Base-by-base conservation (phyloP, 179 eudicot species). In the Silene vulgaris region DNA sequence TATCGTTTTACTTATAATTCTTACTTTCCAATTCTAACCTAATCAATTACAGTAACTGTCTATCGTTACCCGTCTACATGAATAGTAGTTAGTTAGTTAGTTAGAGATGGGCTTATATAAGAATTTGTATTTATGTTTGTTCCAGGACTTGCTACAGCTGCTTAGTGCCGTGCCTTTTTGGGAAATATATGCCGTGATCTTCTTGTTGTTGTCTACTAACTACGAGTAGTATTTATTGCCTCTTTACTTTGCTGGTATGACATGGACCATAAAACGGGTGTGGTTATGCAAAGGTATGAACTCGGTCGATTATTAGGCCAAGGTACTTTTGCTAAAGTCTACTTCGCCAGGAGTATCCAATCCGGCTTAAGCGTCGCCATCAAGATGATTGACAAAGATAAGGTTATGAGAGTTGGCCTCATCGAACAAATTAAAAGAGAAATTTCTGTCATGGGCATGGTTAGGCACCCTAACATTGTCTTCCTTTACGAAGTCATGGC, bases 401-500 rank as follows among this genome's bases (percentile, higher is more conserved):
- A 77, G 69, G 78, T 81, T 17, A 74, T 77, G 32, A 63, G 81
- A 20, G 75, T 74, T 5, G 81, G 81, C 26, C 67, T 81, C 12
- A 81, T 81, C 67, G 81, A 81, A 17, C 84, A 81, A 40, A 77
- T 81, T 56, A 81, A 81, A 50, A 52, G 81, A 56, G 84, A 81
- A 21, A 81, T 81, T 63, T 63, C 81, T 26, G 78, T 69, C 8
- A 81, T 81, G 84, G 78, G 78, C 26, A 77, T 81, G 72, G 78
- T 77, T 62, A 63, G 81, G 32, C 84, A 81, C 75, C 84, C 84
- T 0, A 50, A 77, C 30, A 74, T 81, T 20, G 73, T 81, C 1
- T n/a, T 74, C 45, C 75, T 81, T 5, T 74, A 74, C 70, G 84
- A 81, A 77, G 84, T 81, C 69, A 81, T 81, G 84, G 84, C 84